Evolutionary conservation across 1,284 basidiomycete species (phyloP).

Genomic region (Irpex rosettiformis): DNA sequence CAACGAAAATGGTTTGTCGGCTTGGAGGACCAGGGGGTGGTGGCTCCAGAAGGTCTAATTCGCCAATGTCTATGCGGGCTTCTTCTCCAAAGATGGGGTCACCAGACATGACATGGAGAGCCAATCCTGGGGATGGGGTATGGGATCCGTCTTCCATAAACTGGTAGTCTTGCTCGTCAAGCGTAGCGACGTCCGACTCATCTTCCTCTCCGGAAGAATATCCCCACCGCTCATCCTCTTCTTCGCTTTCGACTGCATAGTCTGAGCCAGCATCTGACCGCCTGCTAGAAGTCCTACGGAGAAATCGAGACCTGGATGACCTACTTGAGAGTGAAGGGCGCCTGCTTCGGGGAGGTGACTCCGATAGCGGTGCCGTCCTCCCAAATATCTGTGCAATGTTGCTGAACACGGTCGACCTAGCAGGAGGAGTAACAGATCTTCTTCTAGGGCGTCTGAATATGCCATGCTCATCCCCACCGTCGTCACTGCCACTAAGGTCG

Average conservation of each 20-base stretch:
- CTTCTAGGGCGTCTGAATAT: conserved; percentile 20
- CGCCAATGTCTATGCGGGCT: conserved; percentile 75
- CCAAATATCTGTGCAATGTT: conserved; percentile 71
- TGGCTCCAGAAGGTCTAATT: conserved; percentile 55
- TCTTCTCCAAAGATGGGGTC: conserved; percentile 82
- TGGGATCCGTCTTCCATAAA: conserved; percentile 62
- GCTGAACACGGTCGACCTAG: conserved; percentile 55
- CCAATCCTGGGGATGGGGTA: conserved; percentile 55
- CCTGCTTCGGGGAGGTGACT: conserved; percentile 36
- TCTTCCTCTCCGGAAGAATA: conserved; percentile 76
- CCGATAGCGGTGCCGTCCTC: conserved; percentile 36
- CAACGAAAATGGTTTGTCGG: conserved; percentile 84
- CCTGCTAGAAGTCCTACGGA: conserved; percentile 47
- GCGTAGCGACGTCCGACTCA: conserved; percentile 29
- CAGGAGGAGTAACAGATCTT: conserved; percentile 37
- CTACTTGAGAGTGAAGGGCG: conserved; percentile 53
- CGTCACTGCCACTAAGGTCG: conserved; percentile 22
- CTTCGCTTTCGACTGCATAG: conserved; percentile 49
- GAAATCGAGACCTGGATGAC: conserved; percentile 50
- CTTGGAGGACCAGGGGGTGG: conserved; percentile 76
- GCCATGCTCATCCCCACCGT: conserved; percentile 25
- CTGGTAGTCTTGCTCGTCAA: conserved; percentile 10
- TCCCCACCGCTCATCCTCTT: conserved; percentile 71
- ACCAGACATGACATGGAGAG: conserved; percentile 62
- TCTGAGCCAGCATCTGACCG: conserved; percentile 59